Percentiles rank a stretch among this genome's conserved stretches.
phyloP scores from a whole-genome alignment of 2,329 filamentous ascomycete species.

The Colletotrichum sp. region DNA sequence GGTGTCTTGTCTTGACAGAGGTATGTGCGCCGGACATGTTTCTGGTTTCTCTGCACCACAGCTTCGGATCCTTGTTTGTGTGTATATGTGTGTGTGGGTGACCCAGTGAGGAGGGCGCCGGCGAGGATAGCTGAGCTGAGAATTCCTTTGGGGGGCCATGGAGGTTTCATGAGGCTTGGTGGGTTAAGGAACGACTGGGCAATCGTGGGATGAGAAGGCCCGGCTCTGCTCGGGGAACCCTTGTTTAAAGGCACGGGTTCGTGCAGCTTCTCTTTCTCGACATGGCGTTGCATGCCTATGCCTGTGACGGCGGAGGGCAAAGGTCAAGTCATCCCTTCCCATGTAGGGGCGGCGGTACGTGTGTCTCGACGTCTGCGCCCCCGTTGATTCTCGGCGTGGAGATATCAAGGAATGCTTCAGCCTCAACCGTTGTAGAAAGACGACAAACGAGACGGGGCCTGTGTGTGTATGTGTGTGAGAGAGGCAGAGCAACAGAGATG shows the following conservation, averaged over 20 bases:
- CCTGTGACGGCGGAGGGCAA: neutral
- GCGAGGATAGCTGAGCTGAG: neutral
- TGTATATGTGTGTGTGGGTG: neutral
- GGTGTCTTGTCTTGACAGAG: neutral
- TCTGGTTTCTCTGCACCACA: neutral
- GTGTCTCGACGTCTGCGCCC: neutral
- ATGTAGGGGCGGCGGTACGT: neutral
- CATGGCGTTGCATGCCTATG: neutral
- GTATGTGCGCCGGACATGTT: neutral
- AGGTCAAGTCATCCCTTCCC: neutral
- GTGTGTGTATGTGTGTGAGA: neutral
- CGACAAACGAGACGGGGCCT: neutral
- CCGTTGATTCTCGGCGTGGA: neutral
- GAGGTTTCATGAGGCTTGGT: slow-evolving; percentile 1
- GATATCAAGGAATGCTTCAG: neutral
- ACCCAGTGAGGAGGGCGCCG: neutral
- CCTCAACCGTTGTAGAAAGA: neutral
- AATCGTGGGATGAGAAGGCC: neutral
- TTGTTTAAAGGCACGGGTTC: neutral
- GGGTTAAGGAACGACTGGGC: neutral
- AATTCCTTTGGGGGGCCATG: neutral
- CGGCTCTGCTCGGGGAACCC: neutral
- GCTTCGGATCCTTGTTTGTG: neutral
- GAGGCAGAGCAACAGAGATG: neutral
- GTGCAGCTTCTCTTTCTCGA: neutral